Conservation (phyloP, 768 basidiomycete species). For the Tricholoma flavovirens region DNA sequence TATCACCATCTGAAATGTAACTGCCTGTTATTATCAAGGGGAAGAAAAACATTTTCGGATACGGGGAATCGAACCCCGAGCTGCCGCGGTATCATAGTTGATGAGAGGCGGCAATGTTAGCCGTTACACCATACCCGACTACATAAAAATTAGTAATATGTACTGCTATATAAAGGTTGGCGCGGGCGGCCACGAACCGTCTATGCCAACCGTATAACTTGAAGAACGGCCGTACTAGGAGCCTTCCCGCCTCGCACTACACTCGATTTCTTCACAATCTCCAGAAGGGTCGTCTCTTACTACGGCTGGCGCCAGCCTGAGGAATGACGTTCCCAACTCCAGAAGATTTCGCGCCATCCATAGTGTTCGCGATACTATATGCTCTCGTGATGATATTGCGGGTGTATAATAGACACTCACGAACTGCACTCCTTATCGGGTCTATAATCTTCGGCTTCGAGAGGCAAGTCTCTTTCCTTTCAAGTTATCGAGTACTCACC, state of each 20-base stretch:
- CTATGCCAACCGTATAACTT: too few species aligned
- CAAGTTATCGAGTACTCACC: too few species aligned
- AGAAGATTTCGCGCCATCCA: constrained; percentile 6
- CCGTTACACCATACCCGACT: constrained; percentile 50
- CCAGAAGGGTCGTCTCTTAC: too few species aligned
- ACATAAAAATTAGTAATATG: too few species aligned
- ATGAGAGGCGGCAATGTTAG: constrained; percentile 58
- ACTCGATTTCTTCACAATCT: too few species aligned
- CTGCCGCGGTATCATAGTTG: constrained; percentile 28
- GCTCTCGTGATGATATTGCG: constrained; percentile 7
- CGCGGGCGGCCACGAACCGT: too few species aligned
- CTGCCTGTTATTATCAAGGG: too few species aligned
- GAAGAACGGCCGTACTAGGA: too few species aligned
- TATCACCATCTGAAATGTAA: too few species aligned
- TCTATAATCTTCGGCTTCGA: constrained; percentile 7
- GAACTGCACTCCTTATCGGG: constrained; percentile 5
- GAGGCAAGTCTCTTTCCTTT: background rate
- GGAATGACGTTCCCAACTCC: constrained; percentile 6
- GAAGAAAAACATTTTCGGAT: constrained; percentile 26
- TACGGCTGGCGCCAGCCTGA: too few species aligned
- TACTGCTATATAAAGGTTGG: too few species aligned
- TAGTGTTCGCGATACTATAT: constrained; percentile 7
- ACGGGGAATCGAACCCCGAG: constrained; percentile 52
- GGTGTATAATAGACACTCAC: constrained; percentile 4
- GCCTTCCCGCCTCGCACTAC: too few species aligned